A percentile compares a stretch with the other conserved stretches of the same genome.
Conservation (phyloP, 805 yeast species). For the Candida gorgasii region DNA sequence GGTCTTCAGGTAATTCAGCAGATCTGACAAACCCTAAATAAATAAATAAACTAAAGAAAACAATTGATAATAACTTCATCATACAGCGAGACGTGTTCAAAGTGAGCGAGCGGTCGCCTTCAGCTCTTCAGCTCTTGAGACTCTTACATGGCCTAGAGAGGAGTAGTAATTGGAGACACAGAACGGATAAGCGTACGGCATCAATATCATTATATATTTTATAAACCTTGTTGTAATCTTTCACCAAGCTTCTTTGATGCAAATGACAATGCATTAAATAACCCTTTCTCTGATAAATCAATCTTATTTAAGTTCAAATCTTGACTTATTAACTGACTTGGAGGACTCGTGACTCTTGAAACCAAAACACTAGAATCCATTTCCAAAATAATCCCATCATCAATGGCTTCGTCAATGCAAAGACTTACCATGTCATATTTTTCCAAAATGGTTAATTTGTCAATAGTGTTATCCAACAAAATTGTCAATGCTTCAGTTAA, state of each 20-base stretch:
- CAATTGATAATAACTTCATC: conserved; percentile 19
- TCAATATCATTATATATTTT: conserved; percentile 2
- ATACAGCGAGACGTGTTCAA: conserved; percentile 5
- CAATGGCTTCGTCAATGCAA: conserved; percentile 89
- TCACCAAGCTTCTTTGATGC: conserved; percentile 69
- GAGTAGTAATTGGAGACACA: no score
- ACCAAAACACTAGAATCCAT: conserved; percentile 86
- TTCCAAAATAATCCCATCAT: conserved; percentile 90
- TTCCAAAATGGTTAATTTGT: conserved; percentile 75
- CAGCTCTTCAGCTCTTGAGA: no score
- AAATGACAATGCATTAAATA: conserved; percentile 83
- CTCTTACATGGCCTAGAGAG: no score
- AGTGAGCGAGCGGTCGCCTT: no score
- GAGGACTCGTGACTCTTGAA: conserved; percentile 87
- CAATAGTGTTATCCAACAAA: conserved; percentile 68
- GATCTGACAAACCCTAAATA: conserved; percentile 14
- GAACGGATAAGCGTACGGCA: no score
- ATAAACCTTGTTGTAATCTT: conserved; percentile 48
- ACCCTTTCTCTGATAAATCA: conserved; percentile 71
- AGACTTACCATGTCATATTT: conserved; percentile 83
- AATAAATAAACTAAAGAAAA: conserved; percentile 11
- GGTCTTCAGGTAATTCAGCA: conserved; percentile 35
- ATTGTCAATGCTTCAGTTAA: conserved; percentile 80
- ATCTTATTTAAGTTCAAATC: conserved; percentile 61
- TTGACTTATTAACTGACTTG: conserved; percentile 45